phyloP scores from a whole-genome alignment of 106 monocot genomes.

The Acorus calamus region DNA sequence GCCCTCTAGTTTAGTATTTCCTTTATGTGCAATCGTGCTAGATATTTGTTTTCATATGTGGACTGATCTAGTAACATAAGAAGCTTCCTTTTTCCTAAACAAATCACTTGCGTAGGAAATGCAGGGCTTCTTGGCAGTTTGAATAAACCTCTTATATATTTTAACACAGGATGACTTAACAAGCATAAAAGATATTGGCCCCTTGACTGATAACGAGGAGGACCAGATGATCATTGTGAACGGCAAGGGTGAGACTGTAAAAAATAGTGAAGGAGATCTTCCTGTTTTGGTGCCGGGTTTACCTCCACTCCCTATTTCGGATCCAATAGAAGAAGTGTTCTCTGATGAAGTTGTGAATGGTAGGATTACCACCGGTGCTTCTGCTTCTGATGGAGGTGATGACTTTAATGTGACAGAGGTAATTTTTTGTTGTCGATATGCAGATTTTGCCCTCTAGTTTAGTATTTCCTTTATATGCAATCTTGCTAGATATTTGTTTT shows the following conservation, averaged over 20 bases:
- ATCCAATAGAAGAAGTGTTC: neutral
- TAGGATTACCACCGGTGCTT: neutral
- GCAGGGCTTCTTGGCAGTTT: too few relatives aligned
- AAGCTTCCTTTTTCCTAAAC: too few relatives aligned
- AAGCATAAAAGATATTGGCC: neutral
- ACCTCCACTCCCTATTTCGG: slow-evolving; percentile 5
- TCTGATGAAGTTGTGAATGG: neutral
- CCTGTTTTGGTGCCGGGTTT: slow-evolving; percentile 20
- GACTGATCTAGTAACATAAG: too few relatives aligned
- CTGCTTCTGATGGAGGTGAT: neutral
- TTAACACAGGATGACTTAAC: neutral
- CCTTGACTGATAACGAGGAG: neutral
- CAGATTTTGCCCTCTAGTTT: too few relatives aligned
- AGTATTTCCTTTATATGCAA: too few relatives aligned
- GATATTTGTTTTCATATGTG: too few relatives aligned
- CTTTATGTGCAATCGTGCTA: too few relatives aligned
- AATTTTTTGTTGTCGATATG: slow-evolving; percentile 2
- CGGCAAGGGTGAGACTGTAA: too few relatives aligned
- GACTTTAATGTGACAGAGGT: neutral
- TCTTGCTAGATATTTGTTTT: too few relatives aligned
- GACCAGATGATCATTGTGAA: neutral
- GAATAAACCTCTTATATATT: too few relatives aligned
- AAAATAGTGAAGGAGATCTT: slow-evolving; percentile 12
- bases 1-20: too few relatives aligned
- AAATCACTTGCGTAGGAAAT: too few relatives aligned